Percentiles rank a stretch among this genome's conserved stretches.
Evolutionary conservation across 108 stramenopile genomes (phyloP).

Genomic region (Mediolabrus comicus): DNA sequence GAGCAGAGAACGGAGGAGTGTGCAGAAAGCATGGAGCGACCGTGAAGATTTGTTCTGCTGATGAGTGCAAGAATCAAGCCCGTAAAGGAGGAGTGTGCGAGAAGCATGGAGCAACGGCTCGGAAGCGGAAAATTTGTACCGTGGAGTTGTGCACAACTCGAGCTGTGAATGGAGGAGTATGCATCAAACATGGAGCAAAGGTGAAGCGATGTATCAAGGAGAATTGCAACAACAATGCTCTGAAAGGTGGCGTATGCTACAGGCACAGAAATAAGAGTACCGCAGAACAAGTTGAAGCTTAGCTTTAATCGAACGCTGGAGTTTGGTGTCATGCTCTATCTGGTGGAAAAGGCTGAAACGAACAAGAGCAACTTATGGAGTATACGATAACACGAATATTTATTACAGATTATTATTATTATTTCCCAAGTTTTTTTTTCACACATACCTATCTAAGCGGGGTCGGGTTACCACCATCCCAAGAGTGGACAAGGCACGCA

Average conservation of each 20-base stretch:
- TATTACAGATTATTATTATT: too few species aligned
- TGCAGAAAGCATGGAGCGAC: conserved; percentile 1
- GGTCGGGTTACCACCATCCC: too few species aligned
- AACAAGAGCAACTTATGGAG: too few species aligned
- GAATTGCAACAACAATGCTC: conserved; percentile 5
- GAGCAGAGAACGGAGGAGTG: conserved; percentile 5
- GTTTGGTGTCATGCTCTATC: conserved; percentile 11
- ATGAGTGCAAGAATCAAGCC: conserved; percentile 3
- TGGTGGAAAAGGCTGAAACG: too few species aligned
- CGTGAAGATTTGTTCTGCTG: background rate
- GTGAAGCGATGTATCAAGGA: background rate
- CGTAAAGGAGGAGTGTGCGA: conserved; percentile 3
- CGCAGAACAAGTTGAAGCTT: background rate
- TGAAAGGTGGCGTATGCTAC: conserved; percentile 3
- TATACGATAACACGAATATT: too few species aligned
- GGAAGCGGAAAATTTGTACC: conserved; percentile 1
- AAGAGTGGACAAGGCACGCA: too few species aligned
- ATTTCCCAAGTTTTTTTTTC: too few species aligned
- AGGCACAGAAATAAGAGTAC: background rate
- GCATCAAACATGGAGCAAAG: conserved; percentile 4
- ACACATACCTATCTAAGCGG: too few species aligned
- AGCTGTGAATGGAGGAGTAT: conserved; percentile 11
- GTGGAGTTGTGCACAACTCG: background rate
- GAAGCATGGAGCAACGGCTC: background rate
- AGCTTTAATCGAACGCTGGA: conserved; percentile 1